Conservation (phyloP, 2,329 filamentous ascomycete species). For the Botrytis hyacinthi region DNA sequence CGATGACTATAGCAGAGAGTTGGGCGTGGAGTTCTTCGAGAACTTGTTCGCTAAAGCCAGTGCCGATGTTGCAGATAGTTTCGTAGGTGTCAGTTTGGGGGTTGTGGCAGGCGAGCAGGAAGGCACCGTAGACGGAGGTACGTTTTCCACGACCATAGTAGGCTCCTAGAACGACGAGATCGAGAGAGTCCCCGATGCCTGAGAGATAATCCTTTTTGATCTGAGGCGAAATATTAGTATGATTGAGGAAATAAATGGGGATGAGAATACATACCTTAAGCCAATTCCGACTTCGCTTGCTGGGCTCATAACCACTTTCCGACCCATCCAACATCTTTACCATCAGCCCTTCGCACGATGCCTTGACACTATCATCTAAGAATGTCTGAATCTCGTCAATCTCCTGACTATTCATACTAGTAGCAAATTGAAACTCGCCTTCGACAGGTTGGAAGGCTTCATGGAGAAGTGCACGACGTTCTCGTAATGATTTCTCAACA, state of each 20-base stretch:
- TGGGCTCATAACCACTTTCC: conserved; percentile 93
- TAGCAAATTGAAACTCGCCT: conserved; percentile 89
- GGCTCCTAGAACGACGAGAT: conserved; percentile 91
- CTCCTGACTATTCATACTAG: conserved; percentile 80
- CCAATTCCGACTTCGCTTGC: conserved; percentile 96
- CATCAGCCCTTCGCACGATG: conserved; percentile 96
- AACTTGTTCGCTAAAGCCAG: conserved; percentile 90
- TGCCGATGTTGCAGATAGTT: conserved; percentile 97
- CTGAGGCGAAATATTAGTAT: conserved; percentile 43
- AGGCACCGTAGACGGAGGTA: conserved; percentile 92
- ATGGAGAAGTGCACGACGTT: conserved; percentile 74
- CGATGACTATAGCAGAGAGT: conserved; percentile 76
- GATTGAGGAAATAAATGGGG: neutral
- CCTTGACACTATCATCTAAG: conserved; percentile 91
- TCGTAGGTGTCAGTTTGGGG: conserved; percentile 77
- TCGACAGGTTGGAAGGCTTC: conserved; percentile 73
- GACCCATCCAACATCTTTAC: conserved; percentile 97
- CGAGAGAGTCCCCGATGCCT: conserved; percentile 90
- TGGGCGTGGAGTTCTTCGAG: conserved; percentile 81
- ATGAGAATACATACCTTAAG: conserved; percentile 66
- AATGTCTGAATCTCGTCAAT: conserved; percentile 91
- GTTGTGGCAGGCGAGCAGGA: conserved; percentile 94
- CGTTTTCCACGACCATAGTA: conserved; percentile 95
- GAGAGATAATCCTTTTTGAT: conserved; percentile 98
- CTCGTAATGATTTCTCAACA: conserved; percentile 81